phyloP scores from a whole-genome alignment of 768 basidiomycete species.

The Boletus rex-veris region DNA sequence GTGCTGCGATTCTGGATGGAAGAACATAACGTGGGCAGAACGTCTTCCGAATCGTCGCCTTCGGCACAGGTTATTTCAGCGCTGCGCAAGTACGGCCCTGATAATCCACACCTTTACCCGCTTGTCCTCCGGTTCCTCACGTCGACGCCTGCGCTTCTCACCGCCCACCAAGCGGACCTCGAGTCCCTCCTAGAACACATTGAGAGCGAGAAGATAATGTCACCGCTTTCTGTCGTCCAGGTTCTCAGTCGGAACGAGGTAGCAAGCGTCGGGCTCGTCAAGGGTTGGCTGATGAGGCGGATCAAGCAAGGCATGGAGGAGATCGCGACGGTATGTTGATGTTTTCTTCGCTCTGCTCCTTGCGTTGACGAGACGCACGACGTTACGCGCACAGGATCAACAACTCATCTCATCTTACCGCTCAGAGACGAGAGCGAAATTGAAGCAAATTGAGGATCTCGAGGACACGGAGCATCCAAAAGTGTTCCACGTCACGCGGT shows the following conservation, averaged over 20 bases:
- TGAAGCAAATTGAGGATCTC: slow-evolving; percentile 79
- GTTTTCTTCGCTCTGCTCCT: background rate
- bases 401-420: slow-evolving; percentile 86
- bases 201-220: slow-evolving; percentile 78
- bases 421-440: slow-evolving; percentile 73
- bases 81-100: slow-evolving; percentile 69
- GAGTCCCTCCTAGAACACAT: slow-evolving; percentile 69
- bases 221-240: slow-evolving; percentile 87
- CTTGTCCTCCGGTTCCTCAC: slow-evolving; percentile 89
- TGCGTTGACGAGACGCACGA: background rate
- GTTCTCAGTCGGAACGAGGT: slow-evolving; percentile 85
- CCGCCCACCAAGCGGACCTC: slow-evolving; percentile 69
- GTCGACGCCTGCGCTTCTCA: slow-evolving; percentile 68
- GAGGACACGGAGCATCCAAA: slow-evolving; percentile 73
- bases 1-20: slow-evolving; percentile 93
- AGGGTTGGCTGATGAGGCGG: slow-evolving; percentile 82
- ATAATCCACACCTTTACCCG: slow-evolving; percentile 75
- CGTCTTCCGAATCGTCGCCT: slow-evolving; percentile 31
- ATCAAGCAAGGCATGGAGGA: slow-evolving; percentile 72
- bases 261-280: slow-evolving; percentile 87
- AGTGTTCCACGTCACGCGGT: slow-evolving; percentile 93
- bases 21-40: slow-evolving; percentile 35
- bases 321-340: slow-evolving; percentile 67
- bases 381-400: slow-evolving; percentile 57
- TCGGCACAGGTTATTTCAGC: slow-evolving; percentile 59